phyloP scores from a whole-genome alignment of 768 basidiomycete species.

The Tylopilus sp. region DNA sequence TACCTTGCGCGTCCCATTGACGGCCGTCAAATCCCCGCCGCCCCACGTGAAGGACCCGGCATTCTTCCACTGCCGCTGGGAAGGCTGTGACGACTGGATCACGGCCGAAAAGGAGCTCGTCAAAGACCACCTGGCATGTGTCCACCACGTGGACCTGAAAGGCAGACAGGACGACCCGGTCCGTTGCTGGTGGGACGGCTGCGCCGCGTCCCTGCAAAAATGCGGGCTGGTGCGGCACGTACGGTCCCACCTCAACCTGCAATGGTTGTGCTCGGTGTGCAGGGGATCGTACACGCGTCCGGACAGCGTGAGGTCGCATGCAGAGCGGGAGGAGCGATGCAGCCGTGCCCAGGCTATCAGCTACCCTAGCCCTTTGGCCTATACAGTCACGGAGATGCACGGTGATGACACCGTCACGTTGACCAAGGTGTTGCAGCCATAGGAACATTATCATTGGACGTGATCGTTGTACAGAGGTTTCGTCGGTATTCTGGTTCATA shows the following conservation, averaged over 20 bases:
- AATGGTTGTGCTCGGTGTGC: constrained; percentile 22
- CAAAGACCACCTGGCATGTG: constrained; percentile 8
- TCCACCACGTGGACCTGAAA: constrained; percentile 8
- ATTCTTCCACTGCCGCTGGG: constrained; percentile 22
- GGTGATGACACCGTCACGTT: constrained; percentile 13
- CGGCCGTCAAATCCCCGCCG: constrained; percentile 7
- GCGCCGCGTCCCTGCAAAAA: constrained; percentile 2
- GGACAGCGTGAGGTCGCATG: constrained; percentile 16
- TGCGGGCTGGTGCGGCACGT: constrained; percentile 17
- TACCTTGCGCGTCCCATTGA: constrained; percentile 4
- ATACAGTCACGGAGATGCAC: background rate
- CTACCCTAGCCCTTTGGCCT: constrained; percentile 14
- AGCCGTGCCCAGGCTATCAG: constrained; percentile 1
- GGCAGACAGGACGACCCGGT: background rate
- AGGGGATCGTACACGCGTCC: constrained; percentile 6
- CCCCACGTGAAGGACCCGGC: background rate
- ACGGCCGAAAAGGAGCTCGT: constrained; percentile 13
- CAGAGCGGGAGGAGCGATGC: constrained; percentile 2
- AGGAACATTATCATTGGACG: background rate
- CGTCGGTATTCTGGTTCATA: constrained; percentile 11
- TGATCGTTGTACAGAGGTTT: background rate
- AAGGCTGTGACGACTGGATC: constrained; percentile 18
- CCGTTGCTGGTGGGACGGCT: constrained; percentile 14
- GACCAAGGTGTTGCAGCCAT: constrained; percentile 13
- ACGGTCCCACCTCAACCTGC: constrained; percentile 10